A percentile compares a stretch with the other conserved stretches of the same genome.
Conservation (phyloP, 768 basidiomycete genomes). For the Harrya chromipes region DNA sequence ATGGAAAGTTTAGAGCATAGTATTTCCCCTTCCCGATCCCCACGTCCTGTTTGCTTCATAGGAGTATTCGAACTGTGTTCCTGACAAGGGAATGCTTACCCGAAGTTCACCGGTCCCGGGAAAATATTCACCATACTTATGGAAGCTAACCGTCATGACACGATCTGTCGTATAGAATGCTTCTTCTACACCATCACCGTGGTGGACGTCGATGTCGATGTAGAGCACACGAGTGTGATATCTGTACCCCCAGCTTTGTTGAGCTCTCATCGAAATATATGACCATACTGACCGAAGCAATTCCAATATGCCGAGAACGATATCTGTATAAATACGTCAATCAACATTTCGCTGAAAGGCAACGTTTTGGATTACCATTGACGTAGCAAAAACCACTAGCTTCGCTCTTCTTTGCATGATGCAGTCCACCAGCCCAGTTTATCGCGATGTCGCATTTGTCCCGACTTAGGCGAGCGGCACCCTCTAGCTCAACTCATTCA, state of each 20-base stretch:
- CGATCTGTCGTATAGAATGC: constrained; percentile 99
- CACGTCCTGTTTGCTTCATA: constrained; percentile 58
- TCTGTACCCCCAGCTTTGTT: constrained; percentile 35
- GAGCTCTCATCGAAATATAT: not conserved
- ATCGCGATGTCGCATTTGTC: constrained; percentile 99
- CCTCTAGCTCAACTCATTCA: constrained; percentile 57
- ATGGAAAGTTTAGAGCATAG: constrained; percentile 91
- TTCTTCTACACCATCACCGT: constrained; percentile 98
- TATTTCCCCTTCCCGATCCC: constrained; percentile 94
- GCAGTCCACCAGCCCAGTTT: constrained; percentile 98
- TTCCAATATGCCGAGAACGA: constrained; percentile 95
- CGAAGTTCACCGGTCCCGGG: constrained; percentile 97
- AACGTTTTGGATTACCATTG: constrained; percentile 57
- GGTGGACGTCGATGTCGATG: constrained; percentile 98
- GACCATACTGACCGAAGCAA: constrained; percentile 62
- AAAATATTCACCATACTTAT: constrained; percentile 99
- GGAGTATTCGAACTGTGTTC: constrained; percentile 1
- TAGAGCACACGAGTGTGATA: constrained; percentile 95
- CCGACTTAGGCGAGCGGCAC: constrained; percentile 89
- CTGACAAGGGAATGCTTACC: constrained; percentile 40
- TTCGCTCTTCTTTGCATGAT: constrained; percentile 99
- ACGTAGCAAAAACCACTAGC: constrained; percentile 99
- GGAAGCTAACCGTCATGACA: constrained; percentile 98
- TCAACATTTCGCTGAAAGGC: not conserved
- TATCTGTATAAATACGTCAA: constrained; percentile 54